Evolutionary conservation across 768 basidiomycete species (phyloP), one percentile per base, ranked within the genome.

Genomic region (Boletus fagicola): DNA sequence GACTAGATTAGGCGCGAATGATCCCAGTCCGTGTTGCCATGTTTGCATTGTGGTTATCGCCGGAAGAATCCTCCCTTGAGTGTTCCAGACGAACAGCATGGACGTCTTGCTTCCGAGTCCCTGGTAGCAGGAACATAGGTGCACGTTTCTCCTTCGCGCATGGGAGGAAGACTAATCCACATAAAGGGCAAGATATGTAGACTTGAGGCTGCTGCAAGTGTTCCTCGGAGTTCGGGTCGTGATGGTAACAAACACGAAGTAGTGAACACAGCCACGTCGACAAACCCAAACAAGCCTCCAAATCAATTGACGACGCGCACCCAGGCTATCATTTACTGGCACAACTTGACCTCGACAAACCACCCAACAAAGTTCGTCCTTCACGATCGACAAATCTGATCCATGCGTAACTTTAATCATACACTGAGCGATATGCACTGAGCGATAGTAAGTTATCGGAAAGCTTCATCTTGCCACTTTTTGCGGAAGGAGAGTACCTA

Each of bases 21-120:
- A 30, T 10, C 9, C 22, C 30, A 13, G 33, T 10, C 22, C n/a
- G 15, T 15, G 24, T 26, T 9, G 12, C 24, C 22, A 20, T 36
- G n/a, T 3, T 24, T 38, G 13, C 38, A n/a, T 26, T 4, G n/a
- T n/a, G 62, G 3, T 51, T 53, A 62, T 62, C 61, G 12, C 33
- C 9, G 1, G 30, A 49, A 31, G 63, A 65, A 64, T 45, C 15
- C 3, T 60, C 39, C 56, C 39, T 40, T 22, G 50, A 30, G 28
- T 1, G 36, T 24, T 28, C 13, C n/a, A 26, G 24, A 18, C 11
- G 31, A 58, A 58, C 16, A 33, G 12, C 31, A 6, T 18, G 30
- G 30, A 11, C 13, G 24, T 1, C 49, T 38, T 22, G 20, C 15
- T 20, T 30, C 20, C 15, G 10, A 31, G 15, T 12, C 5, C 39